Evolutionary conservation across 73 alveolate genomes (phyloP).

Genomic region (Paramecium biaurelia): DNA sequence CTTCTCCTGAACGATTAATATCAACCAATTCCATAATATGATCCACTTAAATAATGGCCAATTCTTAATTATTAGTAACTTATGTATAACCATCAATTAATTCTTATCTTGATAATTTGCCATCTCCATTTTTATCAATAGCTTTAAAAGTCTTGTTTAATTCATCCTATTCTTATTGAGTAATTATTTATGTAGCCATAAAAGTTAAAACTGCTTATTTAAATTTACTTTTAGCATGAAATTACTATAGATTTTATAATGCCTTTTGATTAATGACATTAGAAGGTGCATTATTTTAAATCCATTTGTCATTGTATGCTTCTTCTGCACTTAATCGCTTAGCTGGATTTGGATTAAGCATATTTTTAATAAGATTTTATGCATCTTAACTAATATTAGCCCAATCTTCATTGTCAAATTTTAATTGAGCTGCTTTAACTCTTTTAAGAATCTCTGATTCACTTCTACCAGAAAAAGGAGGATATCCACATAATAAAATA

Average conservation of each 20-base stretch:
- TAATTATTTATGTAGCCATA: conserved; percentile 57
- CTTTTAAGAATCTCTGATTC: conserved; percentile 64
- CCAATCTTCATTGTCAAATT: conserved; percentile 66
- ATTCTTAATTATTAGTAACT: conserved; percentile 29
- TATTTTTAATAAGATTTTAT: conserved; percentile 62
- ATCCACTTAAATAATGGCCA: conserved; percentile 43
- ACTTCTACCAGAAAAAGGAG: conserved; percentile 64
- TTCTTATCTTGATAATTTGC: conserved; percentile 76
- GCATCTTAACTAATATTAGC: conserved; percentile 65
- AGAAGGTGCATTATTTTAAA: conserved; percentile 58
- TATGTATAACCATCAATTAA: conserved; percentile 62
- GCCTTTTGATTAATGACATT: conserved; percentile 44
- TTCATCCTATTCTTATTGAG: conserved; percentile 63
- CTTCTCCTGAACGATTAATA: conserved; percentile 65
- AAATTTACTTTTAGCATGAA: conserved; percentile 56
- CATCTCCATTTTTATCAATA: conserved; percentile 83
- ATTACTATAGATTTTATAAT: conserved; percentile 7
- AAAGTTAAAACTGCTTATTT: conserved; percentile 63
- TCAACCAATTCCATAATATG: conserved; percentile 63
- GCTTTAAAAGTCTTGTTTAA: conserved; percentile 71
- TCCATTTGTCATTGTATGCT: conserved; percentile 69
- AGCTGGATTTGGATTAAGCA: conserved; percentile 64
- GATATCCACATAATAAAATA: conserved; percentile 67
- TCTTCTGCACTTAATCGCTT: conserved; percentile 65
- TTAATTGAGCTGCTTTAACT: conserved; percentile 42